Evolutionary conservation across 2,329 filamentous ascomycete genomes (phyloP), one percentile per base, ranked within the genome.

Genomic region (Aspergillus viridinutans): DNA sequence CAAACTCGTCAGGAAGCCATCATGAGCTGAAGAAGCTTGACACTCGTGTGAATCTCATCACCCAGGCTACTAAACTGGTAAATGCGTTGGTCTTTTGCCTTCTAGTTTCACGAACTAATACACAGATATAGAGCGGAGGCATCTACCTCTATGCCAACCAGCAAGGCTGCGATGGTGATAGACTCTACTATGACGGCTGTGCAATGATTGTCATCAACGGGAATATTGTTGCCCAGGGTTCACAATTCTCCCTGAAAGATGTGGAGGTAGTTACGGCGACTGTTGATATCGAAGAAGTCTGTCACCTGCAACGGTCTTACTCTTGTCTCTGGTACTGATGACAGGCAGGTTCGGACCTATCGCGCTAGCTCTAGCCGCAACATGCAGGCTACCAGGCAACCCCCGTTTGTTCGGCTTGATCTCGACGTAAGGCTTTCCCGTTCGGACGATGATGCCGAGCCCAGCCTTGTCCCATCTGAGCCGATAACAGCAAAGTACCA

Each of bases 211-310:
- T 87, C 10, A 74, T 83, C 57, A 85, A 84, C 58, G 86, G 85
- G 8, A 78, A 82, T 17, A 81, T 87, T 45, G 77, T 89, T 1
- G 85, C 84, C 1, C 86, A 90, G 68, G 85, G 83, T 1, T 81
- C 81, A 0, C 87, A 90, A 64, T 90, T 90, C 72, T 82, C 79
- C 14, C 70, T 89, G 9, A 80, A 82, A 47, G 83, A 86, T 43
- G 85, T 89, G 5, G 86, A 89, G 64, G 85, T 89, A 3, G 73
- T 87, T 20, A 83, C 80, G 4, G 87, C 86, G 2, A 89, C 85
- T 0, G 78, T 89, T 6, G 86, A 89, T 63, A 75, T 90, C 1
- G 90, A 93, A 65, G 85, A 90, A 61, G 88, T 93, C 5, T 77
- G 87, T 32, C 76, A 80, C 1, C 12, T 21, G 21, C 3, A 3